Base-by-base conservation (phyloP, 1,284 basidiomycete species). In the Microbotryum saponariae region DNA sequence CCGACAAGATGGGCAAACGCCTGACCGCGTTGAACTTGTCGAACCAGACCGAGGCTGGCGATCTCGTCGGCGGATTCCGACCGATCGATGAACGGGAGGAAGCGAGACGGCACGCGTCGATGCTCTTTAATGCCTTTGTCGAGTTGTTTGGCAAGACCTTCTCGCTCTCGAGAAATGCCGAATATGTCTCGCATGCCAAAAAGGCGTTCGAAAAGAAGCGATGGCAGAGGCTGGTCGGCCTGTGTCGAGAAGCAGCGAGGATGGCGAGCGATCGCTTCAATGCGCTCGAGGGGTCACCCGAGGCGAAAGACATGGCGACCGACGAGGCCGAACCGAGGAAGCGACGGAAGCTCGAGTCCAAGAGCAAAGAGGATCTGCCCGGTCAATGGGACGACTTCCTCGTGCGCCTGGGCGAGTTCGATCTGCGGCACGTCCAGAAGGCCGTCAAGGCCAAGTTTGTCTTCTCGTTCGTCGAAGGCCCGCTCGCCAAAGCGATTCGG, bases 381-480 rank as follows among this genome's bases (percentile, higher is more conserved):
- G 77, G 77, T 1, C 79, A 79, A 45, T 97, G 93, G 93, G 77
- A 79, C n/a, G 75, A 77, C 0, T 91, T 97, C 67, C 81, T 86
- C 60, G 78, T 74, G 37, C 83, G 86, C 33, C 83, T 94, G 4
- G 79, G 82, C 47, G 83, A 87, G 45, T 98, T 98, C 71, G 88
- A 93, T 68, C 79, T 87, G 2, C 88, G 91, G 71, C 87, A 93
- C 74, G 84, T 91, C 31, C 54, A 64, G 23, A 62, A 63, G 21
- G 45, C 61, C 27, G 85, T 85, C 67, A 86, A 88, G 73, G 85
- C 87, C 56, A 92, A 88, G 73, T 88, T 93, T 72, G 88, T 91
- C 0, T 98, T 98, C 73, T 85, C 86, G 6, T 98, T 97, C 71
- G 86, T 97, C 3, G 96, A 99, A 74, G 96, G 96, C 0, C 94